phyloP scores from a whole-genome alignment of 2,329 filamentous ascomycete genomes.

The Fusarium veterinarium region DNA sequence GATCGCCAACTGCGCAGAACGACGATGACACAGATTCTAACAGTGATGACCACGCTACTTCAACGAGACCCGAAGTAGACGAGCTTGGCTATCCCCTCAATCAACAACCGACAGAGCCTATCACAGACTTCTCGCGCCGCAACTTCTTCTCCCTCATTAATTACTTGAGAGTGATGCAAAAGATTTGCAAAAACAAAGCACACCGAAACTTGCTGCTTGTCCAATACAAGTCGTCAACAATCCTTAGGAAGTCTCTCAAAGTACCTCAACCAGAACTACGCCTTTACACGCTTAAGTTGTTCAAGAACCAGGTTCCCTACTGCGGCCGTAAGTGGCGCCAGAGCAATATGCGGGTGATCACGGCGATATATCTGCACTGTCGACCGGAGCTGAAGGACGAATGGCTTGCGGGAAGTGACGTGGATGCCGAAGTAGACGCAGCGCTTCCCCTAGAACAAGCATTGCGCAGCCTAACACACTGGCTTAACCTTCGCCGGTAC shows the following conservation, averaged over 20 bases:
- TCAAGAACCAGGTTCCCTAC: slow-evolving; percentile 98
- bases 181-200: slow-evolving; percentile 94
- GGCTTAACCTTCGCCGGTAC: slow-evolving; percentile 89
- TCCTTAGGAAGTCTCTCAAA: slow-evolving; percentile 90
- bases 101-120: slow-evolving; percentile 77
- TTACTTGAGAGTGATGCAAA: slow-evolving; percentile 95
- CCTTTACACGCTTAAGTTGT: slow-evolving; percentile 95
- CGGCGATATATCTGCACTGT: slow-evolving; percentile 93
- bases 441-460: slow-evolving; percentile 93
- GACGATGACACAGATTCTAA: slow-evolving; percentile 45
- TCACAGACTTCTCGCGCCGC: slow-evolving; percentile 90
- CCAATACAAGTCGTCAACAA: slow-evolving; percentile 93
- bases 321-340: slow-evolving; percentile 98
- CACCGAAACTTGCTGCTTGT: slow-evolving; percentile 94
- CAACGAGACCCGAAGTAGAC: slow-evolving; percentile 74
- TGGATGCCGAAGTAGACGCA: slow-evolving; percentile 94
- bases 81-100: slow-evolving; percentile 86
- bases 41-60: slow-evolving; percentile 48
- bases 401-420: slow-evolving; percentile 90
- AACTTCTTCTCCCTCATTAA: slow-evolving; percentile 97
- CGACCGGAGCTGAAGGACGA: slow-evolving; percentile 93
- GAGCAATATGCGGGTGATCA: slow-evolving; percentile 98
- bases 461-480: slow-evolving; percentile 88
- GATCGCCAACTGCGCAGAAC: slow-evolving; percentile 56
- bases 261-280: slow-evolving; percentile 89